phyloP scores from a whole-genome alignment of 306 rosid species.

The Ormosia semicastrata region DNA sequence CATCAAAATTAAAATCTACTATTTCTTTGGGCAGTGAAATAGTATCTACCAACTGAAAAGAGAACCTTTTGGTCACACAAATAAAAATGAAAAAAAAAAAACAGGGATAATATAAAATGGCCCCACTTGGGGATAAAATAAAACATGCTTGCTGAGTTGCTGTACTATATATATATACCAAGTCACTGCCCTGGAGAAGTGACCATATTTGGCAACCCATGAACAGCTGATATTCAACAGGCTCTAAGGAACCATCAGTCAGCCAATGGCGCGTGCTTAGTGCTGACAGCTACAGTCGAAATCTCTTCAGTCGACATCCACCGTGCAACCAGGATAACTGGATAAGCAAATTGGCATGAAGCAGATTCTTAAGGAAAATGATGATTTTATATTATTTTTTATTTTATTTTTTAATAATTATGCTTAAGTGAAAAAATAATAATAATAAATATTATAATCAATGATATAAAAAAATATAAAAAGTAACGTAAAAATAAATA shows the following conservation, averaged over 20 bases:
- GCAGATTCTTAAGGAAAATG: too few relatives aligned
- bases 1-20: too few relatives aligned
- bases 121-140: not conserved
- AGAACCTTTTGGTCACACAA: too few relatives aligned
- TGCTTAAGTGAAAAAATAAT: too few relatives aligned
- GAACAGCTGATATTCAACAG: not conserved
- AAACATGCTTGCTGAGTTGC: not conserved
- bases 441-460: too few relatives aligned
- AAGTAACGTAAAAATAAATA: too few relatives aligned
- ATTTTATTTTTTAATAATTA: too few relatives aligned
- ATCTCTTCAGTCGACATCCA: not conserved
- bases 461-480: too few relatives aligned
- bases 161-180: not conserved
- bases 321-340: not conserved
- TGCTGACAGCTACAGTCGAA: not conserved
- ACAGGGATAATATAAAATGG: not conserved
- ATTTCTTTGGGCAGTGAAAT: too few relatives aligned
- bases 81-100: not conserved
- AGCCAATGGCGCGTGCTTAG: not conserved
- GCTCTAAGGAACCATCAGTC: not conserved
- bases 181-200: not conserved
- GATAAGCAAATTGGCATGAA: not conserved
- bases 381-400: too few relatives aligned
- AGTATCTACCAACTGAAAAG: too few relatives aligned
- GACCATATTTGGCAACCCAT: not conserved